These are phyloP conservation scores for Casuarina glauca DNA, from an alignment of 306 rosid species.

Conservation along the genomic window DNA sequence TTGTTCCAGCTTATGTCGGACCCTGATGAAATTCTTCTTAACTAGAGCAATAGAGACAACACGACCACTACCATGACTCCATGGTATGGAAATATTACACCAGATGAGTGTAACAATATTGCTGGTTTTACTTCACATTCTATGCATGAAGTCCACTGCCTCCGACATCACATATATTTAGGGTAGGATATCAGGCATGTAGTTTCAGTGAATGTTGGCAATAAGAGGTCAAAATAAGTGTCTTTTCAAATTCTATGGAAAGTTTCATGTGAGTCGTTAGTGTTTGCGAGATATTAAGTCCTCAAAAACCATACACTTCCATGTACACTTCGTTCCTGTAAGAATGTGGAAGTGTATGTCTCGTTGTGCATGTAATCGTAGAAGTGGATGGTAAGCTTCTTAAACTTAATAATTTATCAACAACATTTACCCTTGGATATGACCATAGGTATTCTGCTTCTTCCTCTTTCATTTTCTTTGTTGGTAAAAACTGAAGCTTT, in stretches of 20 bases:
- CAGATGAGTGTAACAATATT: neutral
- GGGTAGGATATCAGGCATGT: too few relatives aligned
- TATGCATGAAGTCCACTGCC: neutral
- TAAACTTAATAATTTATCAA: neutral
- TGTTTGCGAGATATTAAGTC: too few relatives aligned
- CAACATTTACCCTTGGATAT: neutral
- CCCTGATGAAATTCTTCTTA: too few relatives aligned
- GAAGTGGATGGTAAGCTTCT: neutral
- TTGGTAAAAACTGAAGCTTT: conserved; percentile 12
- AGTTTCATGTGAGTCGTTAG: too few relatives aligned
- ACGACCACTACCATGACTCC: neutral
- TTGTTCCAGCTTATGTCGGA: neutral
- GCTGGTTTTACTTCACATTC: neutral
- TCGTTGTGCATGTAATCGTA: neutral
- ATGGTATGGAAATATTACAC: neutral
- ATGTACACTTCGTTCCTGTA: too few relatives aligned
- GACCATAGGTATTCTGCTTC: neutral
- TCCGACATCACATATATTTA: neutral
- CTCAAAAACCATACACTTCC: too few relatives aligned
- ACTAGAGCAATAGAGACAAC: neutral
- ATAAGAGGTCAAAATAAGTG: neutral
- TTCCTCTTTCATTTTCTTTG: neutral
- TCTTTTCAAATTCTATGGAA: too few relatives aligned
- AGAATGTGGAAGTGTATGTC: neutral
- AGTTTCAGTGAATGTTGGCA: neutral